Conservation (phyloP, 768 basidiomycete genomes). For the Lactarius hatsudake region DNA sequence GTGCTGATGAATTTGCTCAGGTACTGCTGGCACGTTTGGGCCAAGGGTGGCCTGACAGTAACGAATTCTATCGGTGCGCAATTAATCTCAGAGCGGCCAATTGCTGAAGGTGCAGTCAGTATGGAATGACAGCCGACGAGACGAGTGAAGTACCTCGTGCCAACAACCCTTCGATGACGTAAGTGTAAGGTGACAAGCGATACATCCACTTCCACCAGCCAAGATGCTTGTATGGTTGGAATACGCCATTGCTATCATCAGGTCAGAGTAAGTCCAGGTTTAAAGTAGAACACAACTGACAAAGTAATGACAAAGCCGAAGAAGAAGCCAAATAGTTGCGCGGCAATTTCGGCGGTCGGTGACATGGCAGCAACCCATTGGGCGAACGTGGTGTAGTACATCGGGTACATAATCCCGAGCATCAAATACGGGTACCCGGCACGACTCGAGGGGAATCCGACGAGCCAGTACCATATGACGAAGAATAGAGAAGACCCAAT, state of each 20-base stretch:
- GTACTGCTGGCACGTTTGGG: constrained; percentile 48
- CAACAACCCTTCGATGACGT: constrained; percentile 40
- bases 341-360: constrained; percentile 42
- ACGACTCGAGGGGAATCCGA: constrained; percentile 39
- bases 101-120: constrained; percentile 37
- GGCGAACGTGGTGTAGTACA: constrained; percentile 45
- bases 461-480: constrained; percentile 49
- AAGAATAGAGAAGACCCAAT: constrained; percentile 42
- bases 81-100: constrained; percentile 47
- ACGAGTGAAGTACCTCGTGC: constrained; percentile 42
- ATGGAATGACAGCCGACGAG: neutral
- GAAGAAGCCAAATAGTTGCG: constrained; percentile 38
- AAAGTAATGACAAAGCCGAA: constrained; percentile 44
- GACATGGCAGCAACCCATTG: constrained; percentile 44
- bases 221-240: constrained; percentile 45
- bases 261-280: neutral
- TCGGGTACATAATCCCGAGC: constrained; percentile 38
- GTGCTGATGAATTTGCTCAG: constrained; percentile 40
- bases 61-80: constrained; percentile 63
- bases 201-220: constrained; percentile 48
- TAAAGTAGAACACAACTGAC: constrained; percentile 30
- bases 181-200: constrained; percentile 36
- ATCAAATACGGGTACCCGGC: constrained; percentile 42
- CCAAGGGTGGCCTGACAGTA: constrained; percentile 46
- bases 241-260: constrained; percentile 42